Percentiles rank a stretch among this genome's conserved stretches.
phyloP scores from a whole-genome alignment of 306 rosid species.

The Hylodesmum podocarpum region DNA sequence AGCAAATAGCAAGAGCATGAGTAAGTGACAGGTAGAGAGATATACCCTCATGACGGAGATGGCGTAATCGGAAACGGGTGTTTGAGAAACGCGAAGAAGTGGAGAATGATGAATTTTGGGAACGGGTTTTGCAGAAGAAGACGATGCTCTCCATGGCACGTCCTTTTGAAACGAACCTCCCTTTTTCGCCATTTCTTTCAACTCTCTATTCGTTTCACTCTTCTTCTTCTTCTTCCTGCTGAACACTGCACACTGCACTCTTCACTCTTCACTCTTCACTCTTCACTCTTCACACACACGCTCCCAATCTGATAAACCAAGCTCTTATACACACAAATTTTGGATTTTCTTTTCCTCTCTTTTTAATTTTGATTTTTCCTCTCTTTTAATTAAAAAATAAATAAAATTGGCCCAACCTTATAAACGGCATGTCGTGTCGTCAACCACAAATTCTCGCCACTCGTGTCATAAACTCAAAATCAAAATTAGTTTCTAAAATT shows the following conservation, averaged over 20 bases:
- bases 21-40: background rate
- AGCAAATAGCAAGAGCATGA: background rate
- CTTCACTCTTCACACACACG: slow-evolving; percentile 4
- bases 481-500: background rate
- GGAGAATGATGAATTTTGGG: slow-evolving; percentile 91
- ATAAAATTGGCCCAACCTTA: background rate
- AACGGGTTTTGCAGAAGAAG: slow-evolving; percentile 53
- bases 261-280: background rate
- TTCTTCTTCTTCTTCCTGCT: background rate
- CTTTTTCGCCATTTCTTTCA: slow-evolving; percentile 56
- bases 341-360: background rate
- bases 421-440: background rate
- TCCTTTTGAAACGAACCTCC: slow-evolving; percentile 61
- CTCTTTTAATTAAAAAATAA: background rate
- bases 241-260: background rate
- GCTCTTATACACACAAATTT: slow-evolving; percentile 19
- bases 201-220: background rate
- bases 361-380: background rate
- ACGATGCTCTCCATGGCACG: slow-evolving; percentile 82
- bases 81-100: slow-evolving; percentile 60
- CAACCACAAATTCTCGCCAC: background rate
- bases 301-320: background rate
- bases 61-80: slow-evolving; percentile 65
- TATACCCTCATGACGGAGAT: slow-evolving; percentile 70
- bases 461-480: too few species aligned